phyloP scores from a whole-genome alignment of 2,329 filamentous ascomycete genomes.

The Juglanconis oblonga region DNA sequence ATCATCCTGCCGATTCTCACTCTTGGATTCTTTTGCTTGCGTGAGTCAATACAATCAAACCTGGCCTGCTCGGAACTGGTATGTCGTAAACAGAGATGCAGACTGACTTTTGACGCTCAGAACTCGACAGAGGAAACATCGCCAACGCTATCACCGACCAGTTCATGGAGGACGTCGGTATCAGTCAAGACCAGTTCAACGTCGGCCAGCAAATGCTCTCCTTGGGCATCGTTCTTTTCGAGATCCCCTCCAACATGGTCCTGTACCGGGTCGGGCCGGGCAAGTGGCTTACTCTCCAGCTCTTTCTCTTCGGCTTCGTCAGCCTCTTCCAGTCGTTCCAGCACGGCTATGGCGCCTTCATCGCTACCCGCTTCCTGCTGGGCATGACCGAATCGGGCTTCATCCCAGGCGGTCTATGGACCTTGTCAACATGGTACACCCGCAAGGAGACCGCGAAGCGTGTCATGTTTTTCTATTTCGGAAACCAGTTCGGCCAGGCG shows the following conservation, averaged over 20 bases:
- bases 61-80: too few species aligned
- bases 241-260: conserved; percentile 29
- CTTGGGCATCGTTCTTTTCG: conserved; percentile 45
- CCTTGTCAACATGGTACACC: conserved; percentile 40
- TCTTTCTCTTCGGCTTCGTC: conserved; percentile 27
- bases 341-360: conserved; percentile 30
- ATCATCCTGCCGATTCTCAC: conserved; percentile 12
- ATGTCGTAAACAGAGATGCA: too few species aligned
- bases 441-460: conserved; percentile 37
- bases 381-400: conserved; percentile 40
- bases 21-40: conserved; percentile 12
- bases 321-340: conserved; percentile 39
- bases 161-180: conserved; percentile 44
- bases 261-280: conserved; percentile 29
- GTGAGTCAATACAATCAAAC: background rate
- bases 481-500: conserved; percentile 34
- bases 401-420: conserved; percentile 34
- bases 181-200: conserved; percentile 50
- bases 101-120: background rate
- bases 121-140: background rate
- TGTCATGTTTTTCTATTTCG: conserved; percentile 40
- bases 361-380: conserved; percentile 37
- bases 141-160: conserved; percentile 51
- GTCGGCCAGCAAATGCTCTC: conserved; percentile 49
- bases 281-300: conserved; percentile 26